Evolutionary conservation across 345 rosid species (phyloP).

Genomic region (Eucalyptus erythrocorys): DNA sequence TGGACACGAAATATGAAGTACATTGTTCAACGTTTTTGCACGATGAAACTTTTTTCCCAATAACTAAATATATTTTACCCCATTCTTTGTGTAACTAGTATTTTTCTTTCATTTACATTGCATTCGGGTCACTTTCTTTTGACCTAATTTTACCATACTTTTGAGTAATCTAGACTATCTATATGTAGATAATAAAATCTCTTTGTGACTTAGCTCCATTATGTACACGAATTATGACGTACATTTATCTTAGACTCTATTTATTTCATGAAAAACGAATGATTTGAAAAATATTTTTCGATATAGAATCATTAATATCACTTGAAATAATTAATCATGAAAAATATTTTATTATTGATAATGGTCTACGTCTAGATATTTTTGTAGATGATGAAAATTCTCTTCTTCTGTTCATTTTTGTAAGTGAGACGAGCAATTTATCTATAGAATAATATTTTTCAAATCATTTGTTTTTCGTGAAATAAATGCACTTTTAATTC

Average conservation of each 20-base stretch:
- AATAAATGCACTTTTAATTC: not conserved
- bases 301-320: not conserved
- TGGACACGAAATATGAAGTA: too few relatives aligned
- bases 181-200: not conserved
- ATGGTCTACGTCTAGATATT: too few relatives aligned
- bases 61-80: not conserved
- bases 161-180: not conserved
- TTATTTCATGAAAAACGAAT: not conserved
- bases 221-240: not conserved
- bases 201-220: not conserved
- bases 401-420: too few relatives aligned
- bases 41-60: too few relatives aligned
- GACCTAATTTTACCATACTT: not conserved
- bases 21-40: too few relatives aligned
- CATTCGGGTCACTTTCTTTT: not conserved
- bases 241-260: not conserved
- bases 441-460: too few relatives aligned
- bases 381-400: fast-evolving
- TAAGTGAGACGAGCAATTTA: not conserved
- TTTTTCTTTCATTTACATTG: not conserved
- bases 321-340: not conserved
- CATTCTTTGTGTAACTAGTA: too few relatives aligned
- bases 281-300: not conserved
- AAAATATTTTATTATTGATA: too few relatives aligned
- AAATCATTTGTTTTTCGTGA: too few relatives aligned